Evolutionary conservation across 1,139 yeast species (phyloP), one percentile per base, ranked within the genome.

Genomic region (Zhuliangozyma blackwelliae): DNA sequence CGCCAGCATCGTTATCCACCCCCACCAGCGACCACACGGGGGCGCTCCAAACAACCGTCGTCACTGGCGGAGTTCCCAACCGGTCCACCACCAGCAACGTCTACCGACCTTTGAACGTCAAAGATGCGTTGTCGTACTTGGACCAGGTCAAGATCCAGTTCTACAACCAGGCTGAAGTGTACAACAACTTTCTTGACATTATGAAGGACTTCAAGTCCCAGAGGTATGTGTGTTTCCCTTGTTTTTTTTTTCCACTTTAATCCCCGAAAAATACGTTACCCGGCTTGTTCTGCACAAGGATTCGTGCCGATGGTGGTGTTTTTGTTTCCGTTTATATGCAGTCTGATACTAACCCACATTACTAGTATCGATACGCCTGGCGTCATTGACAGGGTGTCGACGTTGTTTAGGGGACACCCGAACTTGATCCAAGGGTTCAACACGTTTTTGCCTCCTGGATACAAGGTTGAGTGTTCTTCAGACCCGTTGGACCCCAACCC

Each of bases 121-220:
- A 88, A 55, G 99, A 92, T 61, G 99, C 99, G 3, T 71, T 92
- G 47, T 82, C 96, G 9, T 92, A 94, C 57, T 74, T 92, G 50
- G 98, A 94, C 58, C 96, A 89, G 62, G 98, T 92, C 42, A 94
- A 94, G 59, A 78, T 84, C 38, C 97, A 90, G 60, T 92, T 92
- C 61, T 85, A 78, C 59, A 77, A 80, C 48, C 95, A 92, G 62
- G 95, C 97, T 1, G 97, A 90, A 55, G 96, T 94, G 35, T 92
- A 94, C 68, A 94, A 92, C 59, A 90, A 87, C 58, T 92, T 92
- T 55, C 74, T 92, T 54, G 99, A 94, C 58, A 92, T 92, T 46
- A 92, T 92, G 99, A 92, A 92, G 63, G 98, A 94, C 57, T 94
- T 94, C 68, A 92, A 94, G 66, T 84, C 95, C 34, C 97, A 90